Evolutionary conservation across 495 filamentous ascomycete genomes (phyloP).

Genomic region (Daldinia decipiens): DNA sequence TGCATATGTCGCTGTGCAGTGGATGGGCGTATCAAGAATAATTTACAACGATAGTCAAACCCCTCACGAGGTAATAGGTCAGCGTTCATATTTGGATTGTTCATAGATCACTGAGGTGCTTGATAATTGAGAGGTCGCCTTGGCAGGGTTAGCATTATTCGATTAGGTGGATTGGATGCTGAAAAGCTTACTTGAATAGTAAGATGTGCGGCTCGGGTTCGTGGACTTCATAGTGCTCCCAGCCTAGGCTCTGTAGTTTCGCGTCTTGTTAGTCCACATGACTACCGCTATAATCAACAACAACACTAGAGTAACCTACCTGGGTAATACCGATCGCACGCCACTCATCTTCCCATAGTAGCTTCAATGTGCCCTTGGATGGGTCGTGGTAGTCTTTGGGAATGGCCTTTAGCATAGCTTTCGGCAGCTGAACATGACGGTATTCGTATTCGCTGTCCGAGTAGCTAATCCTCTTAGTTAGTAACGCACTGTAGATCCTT

Average conservation of each 20-base stretch:
- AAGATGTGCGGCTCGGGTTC: conserved; percentile 98
- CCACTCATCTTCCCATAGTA: conserved; percentile 99
- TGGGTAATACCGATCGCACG: conserved; percentile 95
- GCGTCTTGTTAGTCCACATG: conserved; percentile 37
- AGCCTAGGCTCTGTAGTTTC: conserved; percentile 81
- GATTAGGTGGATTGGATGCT: neutral
- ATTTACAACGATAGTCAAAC: conserved; percentile 36
- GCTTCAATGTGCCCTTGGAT: conserved; percentile 89
- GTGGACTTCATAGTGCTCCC: conserved; percentile 99
- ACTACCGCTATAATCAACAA: neutral
- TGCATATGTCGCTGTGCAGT: conserved; percentile 57
- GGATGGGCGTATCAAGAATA: conserved; percentile 45
- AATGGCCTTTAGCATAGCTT: conserved; percentile 96
- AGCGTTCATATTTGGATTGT: conserved; percentile 17
- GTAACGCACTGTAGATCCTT: conserved; percentile 2
- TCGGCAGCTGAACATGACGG: conserved; percentile 95
- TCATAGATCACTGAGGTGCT: conserved; percentile 61
- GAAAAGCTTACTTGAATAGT: conserved; percentile 85
- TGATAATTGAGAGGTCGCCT: conserved; percentile 91
- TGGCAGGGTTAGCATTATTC: conserved; percentile 10
- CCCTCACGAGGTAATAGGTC: conserved; percentile 14
- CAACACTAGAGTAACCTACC: conserved; percentile 58
- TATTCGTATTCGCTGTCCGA: conserved; percentile 90
- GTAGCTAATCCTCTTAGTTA: conserved; percentile 67
- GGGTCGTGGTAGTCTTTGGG: conserved; percentile 95